Percentiles rank a stretch among this genome's conserved stretches.
These are phyloP conservation scores for Phytopythium delawarense DNA, from an alignment of 352 stramenopile genomes.

Conservation along the genomic window DNA sequence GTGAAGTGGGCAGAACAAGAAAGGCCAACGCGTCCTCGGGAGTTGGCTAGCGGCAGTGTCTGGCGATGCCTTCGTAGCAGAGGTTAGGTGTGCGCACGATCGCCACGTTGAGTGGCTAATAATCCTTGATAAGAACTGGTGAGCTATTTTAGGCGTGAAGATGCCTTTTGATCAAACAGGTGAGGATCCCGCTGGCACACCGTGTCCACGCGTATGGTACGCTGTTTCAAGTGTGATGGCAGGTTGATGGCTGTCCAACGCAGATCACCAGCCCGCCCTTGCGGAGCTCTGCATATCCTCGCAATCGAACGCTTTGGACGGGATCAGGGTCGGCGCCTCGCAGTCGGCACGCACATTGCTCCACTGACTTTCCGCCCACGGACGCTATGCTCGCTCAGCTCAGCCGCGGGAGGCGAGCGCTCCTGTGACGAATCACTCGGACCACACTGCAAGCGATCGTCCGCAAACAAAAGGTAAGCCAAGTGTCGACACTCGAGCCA, in stretches of 20 bases:
- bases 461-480: too few relatives aligned
- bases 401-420: too few relatives aligned
- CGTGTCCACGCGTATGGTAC: background rate
- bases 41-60: background rate
- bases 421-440: too few relatives aligned
- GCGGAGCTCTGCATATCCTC: background rate
- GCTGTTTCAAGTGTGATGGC: background rate
- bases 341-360: background rate
- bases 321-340: background rate
- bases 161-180: background rate
- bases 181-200: background rate
- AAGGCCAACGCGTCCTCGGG: too few relatives aligned
- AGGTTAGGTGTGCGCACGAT: background rate
- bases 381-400: too few relatives aligned
- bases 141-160: background rate
- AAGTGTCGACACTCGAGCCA: too few relatives aligned
- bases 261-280: background rate
- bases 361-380: too few relatives aligned
- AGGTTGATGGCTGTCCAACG: background rate
- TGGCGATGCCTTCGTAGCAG: background rate
- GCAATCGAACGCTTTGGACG: background rate
- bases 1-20: background rate
- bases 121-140: background rate
- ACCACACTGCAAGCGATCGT: too few relatives aligned
- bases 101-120: conserved; percentile 1